phyloP scores from a whole-genome alignment of 768 basidiomycete species.

The Heimioporus sp. region DNA sequence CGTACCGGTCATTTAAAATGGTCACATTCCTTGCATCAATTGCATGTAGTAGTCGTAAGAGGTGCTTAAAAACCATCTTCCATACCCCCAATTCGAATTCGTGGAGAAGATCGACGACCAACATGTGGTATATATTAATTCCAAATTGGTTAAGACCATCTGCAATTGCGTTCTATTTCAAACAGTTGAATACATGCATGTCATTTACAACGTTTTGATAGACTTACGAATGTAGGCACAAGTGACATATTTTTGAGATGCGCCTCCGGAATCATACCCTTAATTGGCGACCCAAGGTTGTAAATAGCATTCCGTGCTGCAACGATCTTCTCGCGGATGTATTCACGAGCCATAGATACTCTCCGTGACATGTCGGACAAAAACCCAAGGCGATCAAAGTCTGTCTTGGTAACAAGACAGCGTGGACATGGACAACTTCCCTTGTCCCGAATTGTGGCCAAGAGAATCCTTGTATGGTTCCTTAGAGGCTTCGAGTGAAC shows the following conservation, averaged over 20 bases:
- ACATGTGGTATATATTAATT: conserved; percentile 24
- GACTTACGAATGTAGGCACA: conserved; percentile 12
- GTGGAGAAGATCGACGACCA: conserved; percentile 39
- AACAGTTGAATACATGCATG: not conserved
- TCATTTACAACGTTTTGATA: no score
- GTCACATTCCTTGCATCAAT: conserved; percentile 9
- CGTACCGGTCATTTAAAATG: conserved; percentile 26
- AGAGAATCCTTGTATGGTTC: conserved; percentile 14
- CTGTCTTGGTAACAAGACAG: conserved; percentile 17
- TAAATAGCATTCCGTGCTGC: conserved; percentile 9
- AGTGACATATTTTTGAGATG: conserved; percentile 9
- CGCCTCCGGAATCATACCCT: conserved; percentile 5
- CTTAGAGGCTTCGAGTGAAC: not conserved
- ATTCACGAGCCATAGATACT: not conserved
- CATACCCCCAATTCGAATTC: conserved; percentile 42
- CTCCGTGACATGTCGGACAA: conserved; percentile 2
- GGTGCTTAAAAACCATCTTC: conserved; percentile 36
- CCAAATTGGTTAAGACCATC: conserved; percentile 13
- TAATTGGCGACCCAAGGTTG: conserved; percentile 9
- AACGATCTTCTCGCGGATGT: not conserved
- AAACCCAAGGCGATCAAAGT: conserved; percentile 14
- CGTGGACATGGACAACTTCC: conserved; percentile 32
- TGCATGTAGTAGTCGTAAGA: conserved; percentile 31
- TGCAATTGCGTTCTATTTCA: conserved; percentile 35
- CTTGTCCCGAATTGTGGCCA: conserved; percentile 27